Evolutionary conservation across 495 filamentous ascomycete genomes (phyloP), one percentile per base, ranked within the genome.

Genomic region (Xylaria intraflava): DNA sequence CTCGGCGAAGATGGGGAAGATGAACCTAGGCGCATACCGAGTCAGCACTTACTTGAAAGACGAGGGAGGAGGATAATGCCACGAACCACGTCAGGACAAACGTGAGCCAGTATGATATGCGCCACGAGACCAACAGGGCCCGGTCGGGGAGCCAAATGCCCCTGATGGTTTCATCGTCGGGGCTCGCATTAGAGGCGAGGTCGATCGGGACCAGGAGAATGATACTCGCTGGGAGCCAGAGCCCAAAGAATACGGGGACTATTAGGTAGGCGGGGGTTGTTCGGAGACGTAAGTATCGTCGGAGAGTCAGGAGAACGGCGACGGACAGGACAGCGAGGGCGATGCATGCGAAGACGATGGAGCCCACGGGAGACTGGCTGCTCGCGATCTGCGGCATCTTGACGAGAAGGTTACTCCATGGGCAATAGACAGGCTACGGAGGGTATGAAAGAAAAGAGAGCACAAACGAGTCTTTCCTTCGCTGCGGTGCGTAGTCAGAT

Each of bases 171-270:
- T 72, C 78, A 53, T 86, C 84, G 57, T 90, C 83, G 35, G 76
- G 77, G 49, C 83, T 80, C 16, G 85, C 82, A 63, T 80, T 91
- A 2, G 90, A 95, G 3, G 93, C 89, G 56, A 98, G 81, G 72
- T 98, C 93, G 60, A 98, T 96, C 4, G 93, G 93, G 0, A 98
- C 90, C 19, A 98, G 78, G 17, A 98, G 76, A n/a, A 96, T 84
- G 59, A 96, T 91, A 67, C 87, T 92, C 48, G 89, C 88, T 11
- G 93, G 94, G 19, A 98, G 84, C 45, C 89, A 88, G 65, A 98
- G 77, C 27, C 90, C 88, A 59, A 98, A 86, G 68, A 98, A 97
- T 49, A 96, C 84, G 33, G 93, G 90, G 0, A 95, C 80, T 47
- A 89, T 77, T n/a, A 96, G 77, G 68, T 91, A 96, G 53, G 87